phyloP scores from a whole-genome alignment of 257 asterid genomes.

The Haberlea rhodopensis region DNA sequence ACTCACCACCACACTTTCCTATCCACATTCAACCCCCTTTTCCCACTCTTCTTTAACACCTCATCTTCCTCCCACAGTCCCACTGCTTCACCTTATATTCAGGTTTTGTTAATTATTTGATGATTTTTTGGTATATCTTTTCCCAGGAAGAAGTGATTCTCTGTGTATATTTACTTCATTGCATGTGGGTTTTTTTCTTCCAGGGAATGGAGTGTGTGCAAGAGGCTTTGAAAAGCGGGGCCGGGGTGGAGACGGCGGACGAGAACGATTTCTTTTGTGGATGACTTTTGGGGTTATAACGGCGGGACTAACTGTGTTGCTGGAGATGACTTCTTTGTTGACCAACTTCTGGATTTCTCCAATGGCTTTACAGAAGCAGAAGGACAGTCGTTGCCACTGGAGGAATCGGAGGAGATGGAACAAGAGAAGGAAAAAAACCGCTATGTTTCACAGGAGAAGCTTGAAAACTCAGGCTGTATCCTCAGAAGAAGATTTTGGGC shows the following conservation, averaged over 20 bases:
- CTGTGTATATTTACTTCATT: no score
- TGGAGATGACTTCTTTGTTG: conserved; percentile 65
- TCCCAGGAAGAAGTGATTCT: no score
- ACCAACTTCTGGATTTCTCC: conserved; percentile 80
- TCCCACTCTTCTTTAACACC: conserved; percentile 29
- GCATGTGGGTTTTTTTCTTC: conserved; percentile 28
- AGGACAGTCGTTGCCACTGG: conserved; percentile 25
- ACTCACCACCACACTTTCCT: conserved; percentile 58
- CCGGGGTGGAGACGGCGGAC: conserved; percentile 26
- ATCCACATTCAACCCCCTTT: conserved; percentile 36
- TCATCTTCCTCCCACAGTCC: conserved; percentile 27
- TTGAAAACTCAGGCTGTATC: background rate
- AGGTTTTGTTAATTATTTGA: conserved; percentile 28
- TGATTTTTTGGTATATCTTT: background rate
- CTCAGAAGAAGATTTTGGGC: conserved; percentile 42
- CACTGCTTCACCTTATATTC: no score
- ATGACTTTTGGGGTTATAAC: conserved; percentile 26
- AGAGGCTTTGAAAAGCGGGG: conserved; percentile 32
- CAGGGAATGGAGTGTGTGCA: conserved; percentile 50
- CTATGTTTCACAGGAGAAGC: conserved; percentile 24
- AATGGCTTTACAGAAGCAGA: conserved; percentile 46
- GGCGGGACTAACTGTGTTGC: conserved; percentile 25
- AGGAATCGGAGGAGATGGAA: conserved; percentile 31
- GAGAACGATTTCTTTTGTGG: no score
- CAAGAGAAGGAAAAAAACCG: conserved; percentile 25